Conservation (phyloP, 768 basidiomycete genomes). For the Suillus sp. region DNA sequence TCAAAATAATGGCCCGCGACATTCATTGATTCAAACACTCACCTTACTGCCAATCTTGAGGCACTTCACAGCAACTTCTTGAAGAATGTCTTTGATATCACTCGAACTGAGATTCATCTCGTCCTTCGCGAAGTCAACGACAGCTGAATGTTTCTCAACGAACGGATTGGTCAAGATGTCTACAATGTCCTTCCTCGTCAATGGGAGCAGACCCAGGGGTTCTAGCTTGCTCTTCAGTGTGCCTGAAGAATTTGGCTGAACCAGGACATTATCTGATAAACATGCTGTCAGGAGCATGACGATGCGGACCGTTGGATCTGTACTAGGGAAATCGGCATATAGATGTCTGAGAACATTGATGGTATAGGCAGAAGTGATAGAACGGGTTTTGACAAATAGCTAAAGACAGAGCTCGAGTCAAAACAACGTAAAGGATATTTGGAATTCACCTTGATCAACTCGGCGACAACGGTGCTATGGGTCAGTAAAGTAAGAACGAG, state of each 20-base stretch:
- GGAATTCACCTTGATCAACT: constrained; percentile 61
- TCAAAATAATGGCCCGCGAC: background rate
- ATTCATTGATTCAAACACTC: background rate
- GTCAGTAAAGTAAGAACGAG: constrained; percentile 1
- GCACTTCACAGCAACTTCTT: constrained; percentile 61
- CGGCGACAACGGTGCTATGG: constrained; percentile 51
- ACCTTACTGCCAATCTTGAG: constrained; percentile 61
- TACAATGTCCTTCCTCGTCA: constrained; percentile 59
- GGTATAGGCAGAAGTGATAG: constrained; percentile 53
- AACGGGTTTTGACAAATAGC: constrained; percentile 72
- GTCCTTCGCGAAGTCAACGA: constrained; percentile 52
- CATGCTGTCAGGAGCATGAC: constrained; percentile 76
- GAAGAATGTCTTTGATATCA: constrained; percentile 50
- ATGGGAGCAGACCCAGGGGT: constrained; percentile 52
- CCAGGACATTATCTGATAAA: constrained; percentile 36
- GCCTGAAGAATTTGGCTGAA: constrained; percentile 31
- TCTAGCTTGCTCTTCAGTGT: constrained; percentile 51
- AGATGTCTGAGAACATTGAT: constrained; percentile 60
- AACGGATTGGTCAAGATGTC: constrained; percentile 71
- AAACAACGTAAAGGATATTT: background rate
- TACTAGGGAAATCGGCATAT: constrained; percentile 65
- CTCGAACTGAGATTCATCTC: constrained; percentile 44
- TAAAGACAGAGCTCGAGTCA: constrained; percentile 30
- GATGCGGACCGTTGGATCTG: constrained; percentile 60
- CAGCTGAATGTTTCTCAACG: constrained; percentile 54